Evolutionary conservation across 2,329 filamentous ascomycete species (phyloP), one percentile per base, ranked within the genome.

Genomic region (Diaporthe ampelina): DNA sequence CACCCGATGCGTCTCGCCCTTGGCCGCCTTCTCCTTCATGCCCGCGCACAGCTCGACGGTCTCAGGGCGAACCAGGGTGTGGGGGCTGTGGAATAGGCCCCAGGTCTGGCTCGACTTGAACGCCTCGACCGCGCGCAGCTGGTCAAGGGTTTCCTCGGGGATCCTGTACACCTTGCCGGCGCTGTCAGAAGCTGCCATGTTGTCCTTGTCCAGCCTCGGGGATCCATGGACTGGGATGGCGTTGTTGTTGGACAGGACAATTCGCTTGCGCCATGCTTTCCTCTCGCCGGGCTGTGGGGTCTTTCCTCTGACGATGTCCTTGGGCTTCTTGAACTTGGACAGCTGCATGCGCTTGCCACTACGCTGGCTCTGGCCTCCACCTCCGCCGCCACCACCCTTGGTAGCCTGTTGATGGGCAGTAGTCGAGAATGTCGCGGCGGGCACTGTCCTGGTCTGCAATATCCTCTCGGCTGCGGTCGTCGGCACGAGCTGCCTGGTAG

Each of bases 201-300:
- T 89, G 76, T 88, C 85, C 13, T 84, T 81, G 17, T 84, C 87
- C 72, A 97, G 81, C 11, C 59, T 50, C 54, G 61, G 48, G 78
- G 97, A 87, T 15, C 91, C 93, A 32, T 87, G 81, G 10, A 98
- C 93, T 75, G 93, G 91, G 50, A 98, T 86, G 67, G 97, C 97
- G 85, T 98, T 98, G 83, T 94, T 94, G 85, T 98, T 99, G 87
- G 93, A 96, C 75, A 99, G 91, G 75, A 97, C 92, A 80, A 99
- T 94, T 78, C 94, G 92, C 87, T 97, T 98, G 77, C 95, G 92
- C 81, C 94, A 88, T 37, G 94, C 94, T 85, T 95, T 97, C 78
- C 95, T 91, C 87, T 98, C 95, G 77, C 95, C 96, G 4, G 91
- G 88, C 17, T 86, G 86, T 26, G 94, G 93, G 21, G 91, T 88